Percentiles rank a stretch among this genome's conserved stretches.
Conservation (phyloP, 176 grass and related monocot genomes). For the Rhipidocladum racemiflorum region DNA sequence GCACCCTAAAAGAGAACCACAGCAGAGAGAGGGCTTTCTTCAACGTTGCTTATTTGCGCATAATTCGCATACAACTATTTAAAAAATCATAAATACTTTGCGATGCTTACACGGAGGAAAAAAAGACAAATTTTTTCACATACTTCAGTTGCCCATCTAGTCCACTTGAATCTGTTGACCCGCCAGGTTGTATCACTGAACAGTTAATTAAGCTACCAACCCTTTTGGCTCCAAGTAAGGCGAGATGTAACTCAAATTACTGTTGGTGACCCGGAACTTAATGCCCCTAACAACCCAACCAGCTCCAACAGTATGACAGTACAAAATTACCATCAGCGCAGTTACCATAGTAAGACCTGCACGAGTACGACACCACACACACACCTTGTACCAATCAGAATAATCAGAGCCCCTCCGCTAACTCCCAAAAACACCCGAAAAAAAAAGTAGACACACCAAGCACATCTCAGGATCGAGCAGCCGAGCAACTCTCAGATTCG, state of each 20-base stretch:
- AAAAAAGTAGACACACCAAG: background rate
- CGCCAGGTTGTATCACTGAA: slow-evolving; percentile 1
- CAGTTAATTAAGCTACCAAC: slow-evolving; percentile 40
- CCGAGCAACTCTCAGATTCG: background rate
- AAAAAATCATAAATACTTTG: background rate
- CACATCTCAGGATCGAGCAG: background rate
- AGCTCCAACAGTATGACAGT: slow-evolving; percentile 8
- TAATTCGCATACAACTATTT: background rate
- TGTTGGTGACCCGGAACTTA: slow-evolving; percentile 30
- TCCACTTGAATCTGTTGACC: slow-evolving; percentile 15
- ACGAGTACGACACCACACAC: slow-evolving; percentile 23
- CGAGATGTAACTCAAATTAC: slow-evolving; percentile 31
- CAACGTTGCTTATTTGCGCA: background rate
- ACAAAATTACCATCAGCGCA: slow-evolving; percentile 24
- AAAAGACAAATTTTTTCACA: background rate
- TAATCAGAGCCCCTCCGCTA: slow-evolving; percentile 8
- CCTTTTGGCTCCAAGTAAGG: background rate
- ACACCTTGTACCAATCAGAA: slow-evolving; percentile 14
- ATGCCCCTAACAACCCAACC: slow-evolving; percentile 34
- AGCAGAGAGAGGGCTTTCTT: background rate
- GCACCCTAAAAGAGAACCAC: background rate
- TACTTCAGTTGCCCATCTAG: background rate
- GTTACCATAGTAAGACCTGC: slow-evolving; percentile 18
- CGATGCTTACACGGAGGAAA: background rate
- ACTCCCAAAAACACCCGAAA: slow-evolving; percentile 10